A percentile compares a stretch with the other conserved stretches of the same genome.
Evolutionary conservation across 1,284 basidiomycete genomes (phyloP).

Genomic region (Boletus holoroseus): DNA sequence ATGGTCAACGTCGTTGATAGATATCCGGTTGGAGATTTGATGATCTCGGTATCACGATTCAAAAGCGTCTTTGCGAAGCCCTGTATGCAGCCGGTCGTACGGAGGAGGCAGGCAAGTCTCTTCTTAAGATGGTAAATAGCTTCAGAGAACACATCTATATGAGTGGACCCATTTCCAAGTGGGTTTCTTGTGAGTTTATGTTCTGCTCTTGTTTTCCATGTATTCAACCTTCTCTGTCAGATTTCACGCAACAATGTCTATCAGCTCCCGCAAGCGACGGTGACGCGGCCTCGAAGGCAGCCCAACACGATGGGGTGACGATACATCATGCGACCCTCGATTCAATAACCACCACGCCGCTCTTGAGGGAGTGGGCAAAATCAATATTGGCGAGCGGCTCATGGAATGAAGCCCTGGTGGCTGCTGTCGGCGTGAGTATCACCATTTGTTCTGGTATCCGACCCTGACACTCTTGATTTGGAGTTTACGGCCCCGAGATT

Average conservation of each 20-base stretch:
- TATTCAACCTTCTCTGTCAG: not conserved
- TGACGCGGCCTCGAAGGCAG: not conserved
- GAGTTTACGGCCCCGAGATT: conserved; percentile 2
- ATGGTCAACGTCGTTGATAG: too few relatives aligned
- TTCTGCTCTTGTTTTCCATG: accelerated
- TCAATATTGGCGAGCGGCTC: not conserved
- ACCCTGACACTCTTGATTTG: not conserved
- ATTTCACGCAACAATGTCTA: conserved; percentile 3
- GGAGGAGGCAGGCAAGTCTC: not conserved
- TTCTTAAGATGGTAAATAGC: not conserved
- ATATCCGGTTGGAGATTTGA: not conserved
- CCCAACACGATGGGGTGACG: too few relatives aligned
- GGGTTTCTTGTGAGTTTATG: not conserved
- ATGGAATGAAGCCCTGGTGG: not conserved
- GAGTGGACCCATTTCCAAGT: not conserved
- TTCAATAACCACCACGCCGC: accelerated
- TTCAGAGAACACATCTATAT: not conserved
- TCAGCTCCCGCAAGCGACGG: not conserved
- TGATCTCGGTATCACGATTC: not conserved
- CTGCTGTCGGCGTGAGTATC: not conserved
- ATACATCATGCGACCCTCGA: not conserved
- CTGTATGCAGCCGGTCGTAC: not conserved
- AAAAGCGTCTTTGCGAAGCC: conserved; percentile 2
- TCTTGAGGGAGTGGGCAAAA: not conserved
- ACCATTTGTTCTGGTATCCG: accelerated